phyloP scores from a whole-genome alignment of 257 asterid genomes.

The Eucommia ulmoides region DNA sequence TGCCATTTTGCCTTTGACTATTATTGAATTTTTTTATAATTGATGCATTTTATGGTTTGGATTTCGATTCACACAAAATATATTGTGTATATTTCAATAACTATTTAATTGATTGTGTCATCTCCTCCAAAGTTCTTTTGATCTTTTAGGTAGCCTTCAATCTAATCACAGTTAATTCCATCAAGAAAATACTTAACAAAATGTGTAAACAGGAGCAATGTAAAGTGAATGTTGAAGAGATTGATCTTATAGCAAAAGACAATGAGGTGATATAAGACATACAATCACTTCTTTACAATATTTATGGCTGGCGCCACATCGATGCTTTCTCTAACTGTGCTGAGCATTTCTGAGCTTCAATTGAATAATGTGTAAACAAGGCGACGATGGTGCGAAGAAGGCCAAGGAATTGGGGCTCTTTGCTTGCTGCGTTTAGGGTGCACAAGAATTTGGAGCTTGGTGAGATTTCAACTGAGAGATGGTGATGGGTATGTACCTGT shows the following conservation, averaged over 20 bases:
- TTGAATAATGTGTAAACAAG: no score
- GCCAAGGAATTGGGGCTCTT: slow-evolving; percentile 80
- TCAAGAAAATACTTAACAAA: slow-evolving; percentile 49
- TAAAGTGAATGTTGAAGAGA: slow-evolving; percentile 48
- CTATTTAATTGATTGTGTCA: no score
- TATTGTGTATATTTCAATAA: no score
- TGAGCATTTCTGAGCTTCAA: no score
- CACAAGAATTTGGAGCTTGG: slow-evolving; percentile 86
- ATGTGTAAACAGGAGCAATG: slow-evolving; percentile 55
- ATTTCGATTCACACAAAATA: no score
- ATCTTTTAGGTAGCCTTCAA: slow-evolving; percentile 65
- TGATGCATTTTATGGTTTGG: no score
- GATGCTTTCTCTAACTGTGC: no score
- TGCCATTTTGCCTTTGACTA: no score
- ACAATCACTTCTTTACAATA: no score
- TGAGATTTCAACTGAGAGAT: slow-evolving; percentile 59
- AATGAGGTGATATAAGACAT: slow-evolving; percentile 89
- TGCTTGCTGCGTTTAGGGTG: slow-evolving; percentile 69
- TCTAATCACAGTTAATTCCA: slow-evolving; percentile 67
- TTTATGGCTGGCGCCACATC: no score
- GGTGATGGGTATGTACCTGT: slow-evolving; percentile 59
- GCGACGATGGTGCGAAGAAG: slow-evolving; percentile 71
- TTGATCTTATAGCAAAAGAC: slow-evolving; percentile 60
- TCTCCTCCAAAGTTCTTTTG: no score
- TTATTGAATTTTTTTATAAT: no score